Base-by-base conservation (phyloP, 768 basidiomycete genomes). In the Boletales sp. region DNA sequence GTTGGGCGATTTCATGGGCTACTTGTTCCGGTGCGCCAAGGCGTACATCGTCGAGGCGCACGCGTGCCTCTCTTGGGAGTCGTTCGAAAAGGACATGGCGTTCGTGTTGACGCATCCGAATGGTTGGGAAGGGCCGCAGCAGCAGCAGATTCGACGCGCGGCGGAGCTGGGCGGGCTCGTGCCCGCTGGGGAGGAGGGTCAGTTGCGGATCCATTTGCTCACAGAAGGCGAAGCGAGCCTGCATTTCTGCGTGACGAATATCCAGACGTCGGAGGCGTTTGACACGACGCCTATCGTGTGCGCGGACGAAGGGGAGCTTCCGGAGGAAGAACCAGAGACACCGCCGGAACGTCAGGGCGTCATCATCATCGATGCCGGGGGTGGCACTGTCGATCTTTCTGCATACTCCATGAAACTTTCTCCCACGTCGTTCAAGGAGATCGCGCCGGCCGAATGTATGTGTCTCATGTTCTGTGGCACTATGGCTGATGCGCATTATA, bases 41-140 rank as follows among this genome's bases (percentile, higher is more conserved):
- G 53, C 53, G 1, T 82, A 75, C 42, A 80, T 83, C 46, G 56
- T 57, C 4, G 75, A 80, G 31, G 66, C 67, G 2, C 75, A 77
- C 43, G 77, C 42, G 2, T 63, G 67, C 6, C 54, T 80, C 2
- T 1, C 3, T 6, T 81, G 78, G 79, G 56, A 58, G 1, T 72
- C 70, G 0, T 47, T 81, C 5, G 66, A 74, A 49, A 50, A 65
- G 8, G 56, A 54, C 12, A 75, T 79, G 28, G 72, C 79, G 33
- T 78, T 79, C 45, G 67, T 85, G 8, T 66, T 84, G 10, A 74
- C 75, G 2, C 82, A 83, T 51, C 83, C 83, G 2, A 84, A 83
- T 53, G 81, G 79, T 0, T 85, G 82, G 83, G 82, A 77, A 2
- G 79, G 80, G 4, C 61, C 61, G 1, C 83, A 84, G 55, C 83